Conservation (phyloP, 2,329 filamentous ascomycete genomes). For the Sarocladium oryzae region DNA sequence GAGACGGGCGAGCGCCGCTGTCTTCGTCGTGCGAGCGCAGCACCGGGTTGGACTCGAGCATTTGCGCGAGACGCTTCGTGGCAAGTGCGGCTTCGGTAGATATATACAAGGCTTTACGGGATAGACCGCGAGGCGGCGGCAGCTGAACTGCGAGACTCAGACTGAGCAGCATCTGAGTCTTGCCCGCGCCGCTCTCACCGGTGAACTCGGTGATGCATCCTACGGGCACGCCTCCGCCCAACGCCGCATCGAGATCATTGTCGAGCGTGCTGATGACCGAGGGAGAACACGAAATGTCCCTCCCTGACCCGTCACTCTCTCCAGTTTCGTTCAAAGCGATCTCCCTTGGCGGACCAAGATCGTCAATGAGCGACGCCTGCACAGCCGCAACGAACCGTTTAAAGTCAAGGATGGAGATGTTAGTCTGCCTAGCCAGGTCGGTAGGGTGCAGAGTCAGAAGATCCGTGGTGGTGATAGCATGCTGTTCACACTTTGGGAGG, state of each 20-base stretch:
- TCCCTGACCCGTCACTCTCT: background rate
- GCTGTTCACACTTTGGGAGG: conserved; percentile 71
- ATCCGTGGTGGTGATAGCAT: conserved; percentile 72
- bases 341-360: conserved; percentile 34
- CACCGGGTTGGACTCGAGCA: conserved; percentile 61
- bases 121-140: conserved; percentile 62
- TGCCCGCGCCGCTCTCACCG: conserved; percentile 89
- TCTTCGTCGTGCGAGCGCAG: conserved; percentile 32
- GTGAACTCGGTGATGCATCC: conserved; percentile 84
- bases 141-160: conserved; percentile 83
- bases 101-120: conserved; percentile 78
- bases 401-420: conserved; percentile 73
- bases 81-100: conserved; percentile 85
- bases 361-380: conserved; percentile 57
- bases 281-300: background rate
- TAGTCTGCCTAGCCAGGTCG: conserved; percentile 80
- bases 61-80: conserved; percentile 73
- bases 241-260: conserved; percentile 56
- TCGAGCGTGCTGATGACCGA: conserved; percentile 75
- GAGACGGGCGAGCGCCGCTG: conserved; percentile 42
- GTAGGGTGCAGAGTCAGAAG: conserved; percentile 76
- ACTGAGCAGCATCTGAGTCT: conserved; percentile 86
- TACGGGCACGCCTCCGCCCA: conserved; percentile 74
- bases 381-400: conserved; percentile 65
- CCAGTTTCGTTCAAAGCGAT: background rate